These are phyloP conservation scores for Plasmopara muralis DNA, from an alignment of 352 stramenopile genomes.

Conservation along the genomic window DNA sequence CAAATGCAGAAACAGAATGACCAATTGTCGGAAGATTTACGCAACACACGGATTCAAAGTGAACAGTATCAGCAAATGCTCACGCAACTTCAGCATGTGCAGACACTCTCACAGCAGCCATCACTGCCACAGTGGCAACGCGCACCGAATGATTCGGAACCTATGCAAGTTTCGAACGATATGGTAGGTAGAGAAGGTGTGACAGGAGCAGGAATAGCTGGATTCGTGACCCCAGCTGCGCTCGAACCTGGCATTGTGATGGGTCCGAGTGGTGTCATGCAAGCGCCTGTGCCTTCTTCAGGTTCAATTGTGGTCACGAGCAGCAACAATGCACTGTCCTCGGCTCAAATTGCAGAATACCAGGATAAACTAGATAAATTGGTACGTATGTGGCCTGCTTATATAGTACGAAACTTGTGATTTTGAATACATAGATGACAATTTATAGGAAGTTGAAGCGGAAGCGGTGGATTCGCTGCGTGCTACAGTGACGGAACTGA, in stretches of 20 bases:
- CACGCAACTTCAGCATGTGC: constrained; percentile 20
- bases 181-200: constrained; percentile 8
- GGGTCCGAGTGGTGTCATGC: constrained; percentile 19
- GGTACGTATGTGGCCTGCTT: constrained; percentile 31
- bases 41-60: constrained; percentile 28
- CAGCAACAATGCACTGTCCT: constrained; percentile 39
- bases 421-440: constrained; percentile 9
- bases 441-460: constrained; percentile 36
- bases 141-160: constrained; percentile 24
- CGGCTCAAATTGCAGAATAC: constrained; percentile 53
- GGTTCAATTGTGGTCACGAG: constrained; percentile 29
- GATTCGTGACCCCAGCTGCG: constrained; percentile 19
- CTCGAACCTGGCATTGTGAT: constrained; percentile 25
- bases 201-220: constrained; percentile 14
- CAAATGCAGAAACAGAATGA: constrained; percentile 76
- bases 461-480: constrained; percentile 71
- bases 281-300: constrained; percentile 17
- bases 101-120: constrained; percentile 12
- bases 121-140: constrained; percentile 22
- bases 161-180: constrained; percentile 39
- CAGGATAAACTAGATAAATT: constrained; percentile 65
- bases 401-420: neutral
- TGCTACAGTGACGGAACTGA: constrained; percentile 72
- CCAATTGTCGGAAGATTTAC: constrained; percentile 59
- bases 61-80: constrained; percentile 27